Base-by-base conservation (phyloP, 2,329 filamentous ascomycete genomes). In the Botrytis byssoidea region DNA sequence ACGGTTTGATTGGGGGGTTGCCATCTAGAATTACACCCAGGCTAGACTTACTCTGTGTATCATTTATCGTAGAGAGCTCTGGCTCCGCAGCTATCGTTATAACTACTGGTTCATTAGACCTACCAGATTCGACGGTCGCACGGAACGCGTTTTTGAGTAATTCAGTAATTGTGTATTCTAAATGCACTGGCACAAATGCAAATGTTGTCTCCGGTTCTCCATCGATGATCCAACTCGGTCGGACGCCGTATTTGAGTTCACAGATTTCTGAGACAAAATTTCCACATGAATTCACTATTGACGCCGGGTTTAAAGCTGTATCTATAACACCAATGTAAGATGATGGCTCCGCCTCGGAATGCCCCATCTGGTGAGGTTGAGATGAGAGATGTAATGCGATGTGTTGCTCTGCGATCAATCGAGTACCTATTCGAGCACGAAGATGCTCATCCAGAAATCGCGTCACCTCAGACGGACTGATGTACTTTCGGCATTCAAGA, bases 101-200 rank as follows among this genome's bases (percentile, higher is more conserved):
- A 77, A 97, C 93, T 59, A 99, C 87, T 1, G 95, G 93, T 77
- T 97, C 92, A 60, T 88, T 87, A 77, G 92, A 91, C 79, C 89
- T 91, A n/a, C 90, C 90, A 74, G 88, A 91, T 83, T 99, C 96
- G 16, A 98, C 91, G 0, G 94, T 97, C 6, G 96, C 95, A 61
- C 96, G 90, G 84, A 98, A 99, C 1, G 95, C 93, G 80, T 99
- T 99, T 83, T 99, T 99, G 74, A 99, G 88, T 1, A 99, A 87
- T 83, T 99, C 96, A 0, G 95, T 99, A 76, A 98, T 89, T 77
- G 99, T 98, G 82, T 99, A 99, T 83, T 98, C 95, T 37, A 99
- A 88, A 82, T 99, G 96, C 82, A 97, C 96, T 22, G 96, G 96
- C 14, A 99, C 91, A 80, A 97, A 96, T 32, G 95, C 94, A 80